These are phyloP conservation scores for Aspergillus cejpii DNA, from an alignment of 2,329 filamentous ascomycete species.

Conservation along the genomic window DNA sequence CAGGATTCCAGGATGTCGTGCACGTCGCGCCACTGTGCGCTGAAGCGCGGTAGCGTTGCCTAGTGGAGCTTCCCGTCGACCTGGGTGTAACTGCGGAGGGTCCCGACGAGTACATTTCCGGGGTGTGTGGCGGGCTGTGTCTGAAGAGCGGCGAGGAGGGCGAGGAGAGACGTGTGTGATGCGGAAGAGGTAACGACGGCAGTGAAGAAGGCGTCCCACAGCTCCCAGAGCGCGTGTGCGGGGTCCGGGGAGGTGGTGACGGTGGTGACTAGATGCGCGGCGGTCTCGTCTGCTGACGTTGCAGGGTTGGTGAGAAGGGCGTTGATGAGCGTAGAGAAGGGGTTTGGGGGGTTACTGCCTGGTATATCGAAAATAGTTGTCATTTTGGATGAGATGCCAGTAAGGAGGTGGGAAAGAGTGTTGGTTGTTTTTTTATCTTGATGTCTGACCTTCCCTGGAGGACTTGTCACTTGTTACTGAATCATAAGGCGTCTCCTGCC, in stretches of 20 bases:
- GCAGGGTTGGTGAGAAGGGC: background rate
- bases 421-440: background rate
- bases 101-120: background rate
- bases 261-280: background rate
- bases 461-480: no score
- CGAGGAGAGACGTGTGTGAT: background rate
- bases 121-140: background rate
- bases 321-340: background rate
- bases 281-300: background rate
- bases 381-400: background rate
- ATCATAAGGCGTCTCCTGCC: no score
- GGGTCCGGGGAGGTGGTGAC: background rate
- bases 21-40: background rate
- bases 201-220: background rate
- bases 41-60: background rate
- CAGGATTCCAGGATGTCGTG: background rate
- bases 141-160: background rate
- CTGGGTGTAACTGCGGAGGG: background rate
- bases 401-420: background rate
- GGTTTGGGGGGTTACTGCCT: background rate
- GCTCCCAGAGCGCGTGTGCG: background rate
- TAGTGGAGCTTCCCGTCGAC: background rate
- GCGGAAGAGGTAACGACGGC: background rate
- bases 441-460: no score
- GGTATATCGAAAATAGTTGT: background rate